These are phyloP conservation scores for Brettanomyces nanus DNA, from an alignment of 805 yeast species.

Conservation along the genomic window DNA sequence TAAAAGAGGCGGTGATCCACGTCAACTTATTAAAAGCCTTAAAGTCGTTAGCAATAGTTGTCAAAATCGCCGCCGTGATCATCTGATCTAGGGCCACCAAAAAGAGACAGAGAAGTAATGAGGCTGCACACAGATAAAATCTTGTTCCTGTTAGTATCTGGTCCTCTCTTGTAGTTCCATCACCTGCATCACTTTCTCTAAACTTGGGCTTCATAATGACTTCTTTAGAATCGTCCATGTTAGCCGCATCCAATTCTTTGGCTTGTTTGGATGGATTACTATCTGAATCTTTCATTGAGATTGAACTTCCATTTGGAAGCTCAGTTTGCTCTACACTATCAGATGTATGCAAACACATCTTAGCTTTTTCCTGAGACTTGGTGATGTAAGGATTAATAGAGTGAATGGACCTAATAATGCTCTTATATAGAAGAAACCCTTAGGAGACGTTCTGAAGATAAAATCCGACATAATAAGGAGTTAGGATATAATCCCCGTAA, in stretches of 20 bases:
- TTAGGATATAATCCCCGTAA: too few species aligned
- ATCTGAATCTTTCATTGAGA: background rate
- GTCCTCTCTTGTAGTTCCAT: conserved; percentile 23
- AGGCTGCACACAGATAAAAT: conserved; percentile 8
- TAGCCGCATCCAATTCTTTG: background rate
- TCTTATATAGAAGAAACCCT: too few species aligned
- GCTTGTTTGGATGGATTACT: background rate
- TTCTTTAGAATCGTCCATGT: background rate
- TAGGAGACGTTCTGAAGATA: too few species aligned
- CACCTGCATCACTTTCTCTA: conserved; percentile 15
- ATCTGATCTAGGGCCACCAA: conserved; percentile 48
- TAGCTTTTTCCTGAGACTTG: too few species aligned
- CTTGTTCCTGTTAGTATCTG: conserved; percentile 13
- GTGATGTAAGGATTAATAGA: too few species aligned
- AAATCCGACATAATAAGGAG: too few species aligned
- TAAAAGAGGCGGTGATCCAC: conserved; percentile 51
- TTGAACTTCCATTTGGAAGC: background rate
- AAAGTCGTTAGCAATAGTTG: conserved; percentile 42
- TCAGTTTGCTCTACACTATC: background rate
- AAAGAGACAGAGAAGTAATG: conserved; percentile 14
- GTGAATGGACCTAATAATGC: too few species aligned
- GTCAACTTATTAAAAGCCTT: conserved; percentile 42
- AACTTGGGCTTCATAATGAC: background rate
- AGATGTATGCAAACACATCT: too few species aligned
- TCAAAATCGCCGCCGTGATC: conserved; percentile 44